Percentiles rank a stretch among this genome's conserved stretches.
These are phyloP conservation scores for Gossypioides kirkii DNA, from an alignment of 345 rosid genomes.

Conservation along the genomic window DNA sequence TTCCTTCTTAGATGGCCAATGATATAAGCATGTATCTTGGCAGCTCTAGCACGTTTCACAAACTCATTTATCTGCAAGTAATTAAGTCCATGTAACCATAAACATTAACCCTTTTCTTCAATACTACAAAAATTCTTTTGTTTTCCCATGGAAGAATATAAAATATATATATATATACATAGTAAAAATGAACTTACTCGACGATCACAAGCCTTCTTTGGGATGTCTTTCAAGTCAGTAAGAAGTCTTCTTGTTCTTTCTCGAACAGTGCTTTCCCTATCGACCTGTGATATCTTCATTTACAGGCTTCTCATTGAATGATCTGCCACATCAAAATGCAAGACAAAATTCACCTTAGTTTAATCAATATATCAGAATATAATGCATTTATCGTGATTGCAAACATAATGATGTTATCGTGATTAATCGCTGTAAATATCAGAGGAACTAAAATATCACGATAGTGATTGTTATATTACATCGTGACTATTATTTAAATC, in stretches of 20 bases:
- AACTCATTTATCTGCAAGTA: slow-evolving; percentile 77
- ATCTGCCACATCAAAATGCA: slow-evolving; percentile 42
- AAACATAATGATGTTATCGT: not conserved
- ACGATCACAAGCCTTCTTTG: slow-evolving; percentile 98
- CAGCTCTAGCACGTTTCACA: slow-evolving; percentile 95
- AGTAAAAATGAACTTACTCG: slow-evolving; percentile 51
- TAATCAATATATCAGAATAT: not conserved
- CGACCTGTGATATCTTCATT: slow-evolving; percentile 66
- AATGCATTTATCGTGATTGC: not conserved
- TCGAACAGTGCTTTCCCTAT: slow-evolving; percentile 86
- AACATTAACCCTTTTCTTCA: not conserved
- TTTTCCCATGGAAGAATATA: not conserved
- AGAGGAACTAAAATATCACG: too few relatives aligned
- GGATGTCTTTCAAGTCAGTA: slow-evolving; percentile 79
- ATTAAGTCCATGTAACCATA: slow-evolving; percentile 8
- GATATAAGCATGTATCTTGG: slow-evolving; percentile 84
- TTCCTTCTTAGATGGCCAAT: slow-evolving; percentile 82
- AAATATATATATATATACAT: too few relatives aligned
- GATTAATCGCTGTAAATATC: not conserved
- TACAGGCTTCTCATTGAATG: slow-evolving; percentile 89
- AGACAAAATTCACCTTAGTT: slow-evolving; percentile 2
- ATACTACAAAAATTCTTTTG: not conserved
- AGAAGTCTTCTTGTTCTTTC: slow-evolving; percentile 90
- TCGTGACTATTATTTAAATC: too few relatives aligned
- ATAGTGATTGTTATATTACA: too few relatives aligned